Evolutionary conservation across 2,329 filamentous ascomycete genomes (phyloP), one percentile per base, ranked within the genome.

Genomic region (Seiridium cupressi): DNA sequence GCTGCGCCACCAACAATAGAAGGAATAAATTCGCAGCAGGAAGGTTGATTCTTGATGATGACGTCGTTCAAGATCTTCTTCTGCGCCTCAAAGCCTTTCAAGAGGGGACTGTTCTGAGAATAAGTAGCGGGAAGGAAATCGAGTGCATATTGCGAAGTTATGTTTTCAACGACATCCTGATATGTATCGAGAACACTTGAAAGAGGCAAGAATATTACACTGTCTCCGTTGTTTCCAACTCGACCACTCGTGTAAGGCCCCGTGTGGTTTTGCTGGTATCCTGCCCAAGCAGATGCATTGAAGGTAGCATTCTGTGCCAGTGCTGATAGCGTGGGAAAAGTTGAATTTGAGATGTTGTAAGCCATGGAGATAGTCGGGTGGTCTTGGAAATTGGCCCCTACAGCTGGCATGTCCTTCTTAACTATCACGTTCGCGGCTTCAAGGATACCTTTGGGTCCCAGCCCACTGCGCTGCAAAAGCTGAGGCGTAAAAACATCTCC

Each of bases 381-480:
- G 44, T 70, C 65, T n/a, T 68, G 64, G 3, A 67, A 64, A 31
- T 67, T 68, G 9, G 67, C 63, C 1, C 67, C 67, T 9, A 68
- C 61, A 0, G 49, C 60, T 1, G 65, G 59, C 1, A 64, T 49
- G 11, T 68, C 57, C 13, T 61, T 40, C 8, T 65, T 38, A 5
- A 61, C 31, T 1, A 62, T 54, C 32, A 54, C 61, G 5, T 44
- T 60, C 35, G 61, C 58, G 2, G 32, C 34, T 7, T 51, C 49
- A 2, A 69, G 64, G 1, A 66, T 11, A 5, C 57, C 42, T 3
- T 38, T 32, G 5, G 64, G 60, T 0, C 68, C 68, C 8, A 70
- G 60, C 7, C 78, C 77, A 4, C 76, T 79, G 1, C 76, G 66
- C 59, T 79, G 74, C 0, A 80, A 69, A 0, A 80, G 57, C 35